Percentiles rank a stretch among this genome's conserved stretches.
Evolutionary conservation across 257 asterid species (phyloP).

Genomic region (Mitragyna speciosa): DNA sequence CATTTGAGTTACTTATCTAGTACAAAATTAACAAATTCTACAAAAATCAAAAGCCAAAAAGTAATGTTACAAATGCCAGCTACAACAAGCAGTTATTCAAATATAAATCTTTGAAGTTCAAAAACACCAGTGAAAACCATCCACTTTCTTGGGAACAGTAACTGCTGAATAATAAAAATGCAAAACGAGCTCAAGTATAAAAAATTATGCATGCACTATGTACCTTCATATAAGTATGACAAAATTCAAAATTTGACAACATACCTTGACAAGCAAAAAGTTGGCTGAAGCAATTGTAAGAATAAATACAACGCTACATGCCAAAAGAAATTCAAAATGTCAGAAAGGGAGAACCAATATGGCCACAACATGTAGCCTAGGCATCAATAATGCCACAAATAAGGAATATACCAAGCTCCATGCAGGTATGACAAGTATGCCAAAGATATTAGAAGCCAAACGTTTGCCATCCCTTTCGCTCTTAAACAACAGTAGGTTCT

Average conservation of each 20-base stretch:
- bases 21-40: background rate
- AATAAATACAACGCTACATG: constrained; percentile 69
- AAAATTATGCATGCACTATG: background rate
- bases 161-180: background rate
- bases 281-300: constrained; percentile 71
- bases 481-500: constrained; percentile 48
- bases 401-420: constrained; percentile 71
- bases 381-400: constrained; percentile 3
- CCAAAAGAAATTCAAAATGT: constrained; percentile 8
- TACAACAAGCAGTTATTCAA: background rate
- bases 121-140: background rate
- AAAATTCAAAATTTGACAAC: constrained; percentile 29
- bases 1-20: background rate
- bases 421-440: constrained; percentile 72
- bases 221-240: constrained; percentile 11
- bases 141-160: background rate
- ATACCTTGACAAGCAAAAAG: constrained; percentile 82
- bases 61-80: background rate
- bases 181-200: background rate
- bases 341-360: constrained; percentile 22
- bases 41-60: background rate
- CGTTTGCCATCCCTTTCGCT: constrained; percentile 80
- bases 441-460: constrained; percentile 71
- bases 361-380: constrained; percentile 19
- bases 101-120: background rate